Evolutionary conservation across 192 early-diverging fungal genomes (phyloP).

Genomic region (Paraglomus brasilianum): DNA sequence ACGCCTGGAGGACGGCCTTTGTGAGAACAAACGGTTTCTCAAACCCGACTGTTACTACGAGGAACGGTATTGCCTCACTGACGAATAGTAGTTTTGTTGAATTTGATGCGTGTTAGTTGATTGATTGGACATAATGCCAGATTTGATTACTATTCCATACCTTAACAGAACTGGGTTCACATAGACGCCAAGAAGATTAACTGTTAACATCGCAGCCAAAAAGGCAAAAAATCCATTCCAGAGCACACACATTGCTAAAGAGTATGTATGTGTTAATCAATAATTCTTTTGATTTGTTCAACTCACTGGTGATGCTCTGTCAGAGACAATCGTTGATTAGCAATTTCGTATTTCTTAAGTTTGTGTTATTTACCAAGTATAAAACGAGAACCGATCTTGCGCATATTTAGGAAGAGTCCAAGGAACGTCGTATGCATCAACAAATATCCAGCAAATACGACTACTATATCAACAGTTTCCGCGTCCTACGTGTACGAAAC

Average conservation of each 20-base stretch:
- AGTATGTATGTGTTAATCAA: not conserved
- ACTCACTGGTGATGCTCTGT: too few species aligned
- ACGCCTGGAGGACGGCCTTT: conserved; percentile 69
- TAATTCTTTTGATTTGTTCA: too few species aligned
- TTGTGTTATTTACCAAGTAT: conserved; percentile 50
- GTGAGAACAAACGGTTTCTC: conserved; percentile 84
- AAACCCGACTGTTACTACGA: conserved; percentile 88
- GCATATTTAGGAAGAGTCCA: conserved; percentile 81
- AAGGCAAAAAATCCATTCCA: conserved; percentile 76
- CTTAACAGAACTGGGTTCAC: conserved; percentile 70
- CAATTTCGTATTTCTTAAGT: too few species aligned
- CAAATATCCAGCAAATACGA: conserved; percentile 75
- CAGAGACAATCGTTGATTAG: too few species aligned
- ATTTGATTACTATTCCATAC: conserved; percentile 23
- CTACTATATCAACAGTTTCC: conserved; percentile 72
- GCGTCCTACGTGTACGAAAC: conserved; percentile 48
- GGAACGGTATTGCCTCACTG: conserved; percentile 86
- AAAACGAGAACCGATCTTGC: conserved; percentile 77
- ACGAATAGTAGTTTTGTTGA: not conserved
- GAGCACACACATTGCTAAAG: conserved; percentile 61
- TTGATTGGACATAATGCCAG: not conserved
- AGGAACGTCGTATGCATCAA: conserved; percentile 82
- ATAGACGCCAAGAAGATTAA: conserved; percentile 65
- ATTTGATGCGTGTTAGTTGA: not conserved
- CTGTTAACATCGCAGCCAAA: conserved; percentile 67